These are phyloP conservation scores for Oryza brachyantha DNA, from an alignment of 176 grass and related monocot species.

Conservation along the genomic window DNA sequence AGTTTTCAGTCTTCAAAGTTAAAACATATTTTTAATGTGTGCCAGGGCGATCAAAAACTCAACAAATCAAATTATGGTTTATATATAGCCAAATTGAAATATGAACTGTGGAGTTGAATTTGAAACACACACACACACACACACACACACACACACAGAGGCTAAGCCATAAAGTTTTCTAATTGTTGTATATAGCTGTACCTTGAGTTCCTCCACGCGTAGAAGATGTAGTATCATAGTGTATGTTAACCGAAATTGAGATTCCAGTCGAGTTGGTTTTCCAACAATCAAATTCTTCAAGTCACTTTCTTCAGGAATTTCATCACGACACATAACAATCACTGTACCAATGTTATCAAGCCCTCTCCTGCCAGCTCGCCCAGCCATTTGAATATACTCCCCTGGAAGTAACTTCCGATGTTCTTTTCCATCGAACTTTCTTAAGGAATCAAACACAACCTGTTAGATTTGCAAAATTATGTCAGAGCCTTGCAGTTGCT, in stretches of 20 bases:
- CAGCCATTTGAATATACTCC: slow-evolving; percentile 99
- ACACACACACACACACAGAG: not conserved
- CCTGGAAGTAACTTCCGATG: slow-evolving; percentile 84
- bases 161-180: slow-evolving; percentile 10
- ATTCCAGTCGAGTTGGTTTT: slow-evolving; percentile 84
- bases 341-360: slow-evolving; percentile 96
- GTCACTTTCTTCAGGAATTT: slow-evolving; percentile 95
- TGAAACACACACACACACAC: not conserved
- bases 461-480: slow-evolving; percentile 44
- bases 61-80: slow-evolving; percentile 5
- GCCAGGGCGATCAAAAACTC: not conserved
- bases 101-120: not conserved
- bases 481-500: slow-evolving; percentile 15
- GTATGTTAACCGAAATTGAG: slow-evolving; percentile 92
- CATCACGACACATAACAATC: slow-evolving; percentile 91
- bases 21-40: slow-evolving; percentile 15
- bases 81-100: slow-evolving; percentile 18
- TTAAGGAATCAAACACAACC: slow-evolving; percentile 95
- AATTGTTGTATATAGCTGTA: slow-evolving; percentile 17
- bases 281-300: slow-evolving; percentile 94
- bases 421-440: slow-evolving; percentile 97
- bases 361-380: slow-evolving; percentile 93
- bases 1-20: slow-evolving; percentile 26
- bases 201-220: slow-evolving; percentile 96
- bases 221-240: slow-evolving; percentile 98